A percentile compares a stretch with the other conserved stretches of the same genome.
phyloP scores from a whole-genome alignment of 305 asterid genomes.

The Fraxinus nigra region DNA sequence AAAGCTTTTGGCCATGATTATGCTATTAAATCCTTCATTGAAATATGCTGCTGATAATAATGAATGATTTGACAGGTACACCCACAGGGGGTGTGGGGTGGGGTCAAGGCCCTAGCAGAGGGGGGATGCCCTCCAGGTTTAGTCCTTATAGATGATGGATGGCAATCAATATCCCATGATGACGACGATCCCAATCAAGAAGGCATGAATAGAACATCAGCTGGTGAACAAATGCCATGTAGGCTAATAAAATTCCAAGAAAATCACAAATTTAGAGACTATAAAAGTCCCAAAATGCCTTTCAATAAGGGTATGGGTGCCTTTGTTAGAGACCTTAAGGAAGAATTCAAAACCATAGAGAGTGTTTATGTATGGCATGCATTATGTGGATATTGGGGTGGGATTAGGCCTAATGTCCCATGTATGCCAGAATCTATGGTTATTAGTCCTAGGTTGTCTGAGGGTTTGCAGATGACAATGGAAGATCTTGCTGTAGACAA shows the following conservation, averaged over 20 bases:
- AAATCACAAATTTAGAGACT: constrained; percentile 24
- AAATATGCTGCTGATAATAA: neutral
- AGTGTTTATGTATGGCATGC: constrained; percentile 28
- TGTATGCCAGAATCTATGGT: constrained; percentile 22
- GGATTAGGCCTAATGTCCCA: constrained; percentile 23
- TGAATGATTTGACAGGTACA: neutral
- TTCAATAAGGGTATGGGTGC: constrained; percentile 23
- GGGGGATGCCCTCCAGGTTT: constrained; percentile 28
- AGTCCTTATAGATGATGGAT: constrained; percentile 29
- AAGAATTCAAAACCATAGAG: constrained; percentile 15
- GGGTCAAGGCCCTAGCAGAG: constrained; percentile 21
- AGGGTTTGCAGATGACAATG: constrained; percentile 27
- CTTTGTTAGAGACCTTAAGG: constrained; percentile 24
- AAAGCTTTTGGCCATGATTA: too few species aligned
- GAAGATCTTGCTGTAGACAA: constrained; percentile 25
- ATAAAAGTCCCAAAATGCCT: constrained; percentile 11
- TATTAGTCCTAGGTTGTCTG: constrained; percentile 18
- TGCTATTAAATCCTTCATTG: too few species aligned
- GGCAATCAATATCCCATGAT: constrained; percentile 31
- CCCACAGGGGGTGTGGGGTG: constrained; percentile 24
- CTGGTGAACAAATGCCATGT: constrained; percentile 34
- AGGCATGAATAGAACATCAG: constrained; percentile 25
- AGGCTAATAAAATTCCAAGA: constrained; percentile 31
- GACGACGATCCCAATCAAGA: constrained; percentile 23
- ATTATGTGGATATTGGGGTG: constrained; percentile 27